Evolutionary conservation across 495 filamentous ascomycete species (phyloP), one percentile per base, ranked within the genome.

Genomic region (Xylaria castorea): DNA sequence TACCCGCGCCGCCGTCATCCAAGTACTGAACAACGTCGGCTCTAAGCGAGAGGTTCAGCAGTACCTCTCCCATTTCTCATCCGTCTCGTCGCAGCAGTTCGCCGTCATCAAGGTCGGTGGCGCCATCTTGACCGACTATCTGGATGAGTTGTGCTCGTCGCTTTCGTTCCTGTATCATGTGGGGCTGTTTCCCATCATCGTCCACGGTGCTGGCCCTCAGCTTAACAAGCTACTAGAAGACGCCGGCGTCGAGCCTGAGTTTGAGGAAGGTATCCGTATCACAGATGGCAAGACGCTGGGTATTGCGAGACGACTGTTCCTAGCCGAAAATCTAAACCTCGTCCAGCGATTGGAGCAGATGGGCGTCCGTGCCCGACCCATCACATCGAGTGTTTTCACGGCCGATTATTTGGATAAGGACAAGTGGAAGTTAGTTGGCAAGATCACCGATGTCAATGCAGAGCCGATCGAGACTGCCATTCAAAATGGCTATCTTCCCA

Each of bases 31-130:
- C 85, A 97, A 97, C 80, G 96, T 98, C 76, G 95, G 94, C 57
- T 97, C 95, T 62, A 98, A 97, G 88, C 88, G 96, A 66, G 96
- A 99, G 84, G 95, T 97, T 50, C 93, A 98, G 86, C 97, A 98
- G 80, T 98, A 99, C 84, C 91, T 98, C 66, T 97, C 95, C 63
- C 95, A 98, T 80, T 99, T 99, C 87, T 96, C 92, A 69, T 97
- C 95, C 44, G 96, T 98, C 61, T 97, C 95, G 30, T 97, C 93
- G 5, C 95, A 98, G 86, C 94, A 97, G 78, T 99, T 99, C 82
- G 96, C 96, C 75, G 96, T 99, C 65, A 98, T 99, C 82, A 99
- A 99, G 86, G 97, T 99, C 66, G 96, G 96, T 30, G 96, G 96
- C 65, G 96, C 97, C 65, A 98, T 98, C 77, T 91, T 99, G 76